A percentile compares a stretch with the other conserved stretches of the same genome.
phyloP scores from a whole-genome alignment of 192 early-diverging fungal genomes.

The Coemansia brasiliensis region DNA sequence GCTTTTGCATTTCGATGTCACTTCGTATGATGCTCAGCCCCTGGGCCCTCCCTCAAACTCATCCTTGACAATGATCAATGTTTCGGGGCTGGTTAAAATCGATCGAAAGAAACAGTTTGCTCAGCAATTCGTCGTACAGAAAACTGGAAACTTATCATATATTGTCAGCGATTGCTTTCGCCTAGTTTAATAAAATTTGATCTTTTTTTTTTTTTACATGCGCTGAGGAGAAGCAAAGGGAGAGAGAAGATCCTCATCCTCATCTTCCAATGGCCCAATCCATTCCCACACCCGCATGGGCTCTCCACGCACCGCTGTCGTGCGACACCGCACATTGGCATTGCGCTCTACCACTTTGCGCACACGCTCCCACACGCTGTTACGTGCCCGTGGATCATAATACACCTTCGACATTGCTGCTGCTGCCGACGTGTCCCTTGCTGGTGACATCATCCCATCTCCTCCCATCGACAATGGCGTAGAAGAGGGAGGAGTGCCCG shows the following conservation, averaged over 20 bases:
- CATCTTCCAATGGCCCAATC: conserved; percentile 56
- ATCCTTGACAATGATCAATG: conserved; percentile 5
- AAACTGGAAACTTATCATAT: conserved; percentile 17
- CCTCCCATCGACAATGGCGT: background rate
- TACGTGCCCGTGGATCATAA: conserved; percentile 44
- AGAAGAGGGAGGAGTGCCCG: conserved; percentile 12
- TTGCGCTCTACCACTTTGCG: conserved; percentile 58
- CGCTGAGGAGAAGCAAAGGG: conserved; percentile 2
- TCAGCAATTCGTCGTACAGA: conserved; percentile 31
- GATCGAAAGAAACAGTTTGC: conserved; percentile 28
- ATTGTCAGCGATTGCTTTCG: conserved; percentile 45
- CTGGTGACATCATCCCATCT: conserved; percentile 3
- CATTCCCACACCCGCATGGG: conserved; percentile 67
- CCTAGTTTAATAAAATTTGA: conserved; percentile 20
- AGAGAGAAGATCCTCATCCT: conserved; percentile 14
- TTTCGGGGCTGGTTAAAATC: conserved; percentile 17
- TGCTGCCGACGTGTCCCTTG: background rate
- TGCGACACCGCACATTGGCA: conserved; percentile 60
- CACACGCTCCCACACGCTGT: conserved; percentile 62
- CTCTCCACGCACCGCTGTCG: conserved; percentile 61
- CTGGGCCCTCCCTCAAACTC: conserved; percentile 4
- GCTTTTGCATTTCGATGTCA: conserved; percentile 16
- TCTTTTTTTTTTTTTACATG: background rate
- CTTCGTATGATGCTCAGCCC: conserved; percentile 21
- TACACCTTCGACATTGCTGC: conserved; percentile 6